Conservation (phyloP, 2,329 filamentous ascomycete genomes). For the Phyllosticta ampelicida region DNA sequence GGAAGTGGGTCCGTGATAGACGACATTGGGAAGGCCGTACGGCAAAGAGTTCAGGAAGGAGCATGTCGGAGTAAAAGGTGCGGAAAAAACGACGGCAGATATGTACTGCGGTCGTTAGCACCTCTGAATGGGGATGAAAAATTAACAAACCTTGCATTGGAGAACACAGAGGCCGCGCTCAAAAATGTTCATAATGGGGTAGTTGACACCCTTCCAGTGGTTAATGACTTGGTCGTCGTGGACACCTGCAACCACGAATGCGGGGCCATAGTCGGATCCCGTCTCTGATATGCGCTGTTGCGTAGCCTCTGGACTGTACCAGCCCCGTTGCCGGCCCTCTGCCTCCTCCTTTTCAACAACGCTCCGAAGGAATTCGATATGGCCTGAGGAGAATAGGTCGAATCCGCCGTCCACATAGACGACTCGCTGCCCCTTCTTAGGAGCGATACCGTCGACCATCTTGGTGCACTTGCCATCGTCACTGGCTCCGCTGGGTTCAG, state of each 20-base stretch:
- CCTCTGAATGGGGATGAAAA: conserved; percentile 9
- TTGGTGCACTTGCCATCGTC: conserved; percentile 56
- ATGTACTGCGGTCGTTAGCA: conserved; percentile 52
- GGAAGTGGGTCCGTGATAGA: conserved; percentile 93
- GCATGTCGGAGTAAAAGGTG: conserved; percentile 76
- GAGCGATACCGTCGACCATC: conserved; percentile 60
- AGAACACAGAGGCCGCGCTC: conserved; percentile 91
- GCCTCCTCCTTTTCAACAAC: conserved; percentile 66
- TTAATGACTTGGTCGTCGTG: conserved; percentile 96
- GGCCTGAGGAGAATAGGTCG: conserved; percentile 90
- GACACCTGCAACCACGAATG: conserved; percentile 83
- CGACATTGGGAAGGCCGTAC: conserved; percentile 56
- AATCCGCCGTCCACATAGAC: conserved; percentile 96
- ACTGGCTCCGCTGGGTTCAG: conserved; percentile 31
- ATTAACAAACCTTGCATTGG: conserved; percentile 68
- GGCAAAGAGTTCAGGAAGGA: conserved; percentile 66
- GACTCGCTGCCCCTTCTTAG: conserved; percentile 67
- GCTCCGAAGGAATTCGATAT: conserved; percentile 83
- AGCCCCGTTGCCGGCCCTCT: conserved; percentile 56
- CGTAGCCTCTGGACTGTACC: conserved; percentile 58
- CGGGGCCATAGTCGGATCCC: conserved; percentile 66
- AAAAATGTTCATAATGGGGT: conserved; percentile 99
- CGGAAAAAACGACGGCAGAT: conserved; percentile 76
- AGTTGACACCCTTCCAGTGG: conserved; percentile 92
- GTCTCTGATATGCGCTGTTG: conserved; percentile 51